phyloP scores from a whole-genome alignment of 1,139 yeast species.

The Casaregolazyma suthepensis region DNA sequence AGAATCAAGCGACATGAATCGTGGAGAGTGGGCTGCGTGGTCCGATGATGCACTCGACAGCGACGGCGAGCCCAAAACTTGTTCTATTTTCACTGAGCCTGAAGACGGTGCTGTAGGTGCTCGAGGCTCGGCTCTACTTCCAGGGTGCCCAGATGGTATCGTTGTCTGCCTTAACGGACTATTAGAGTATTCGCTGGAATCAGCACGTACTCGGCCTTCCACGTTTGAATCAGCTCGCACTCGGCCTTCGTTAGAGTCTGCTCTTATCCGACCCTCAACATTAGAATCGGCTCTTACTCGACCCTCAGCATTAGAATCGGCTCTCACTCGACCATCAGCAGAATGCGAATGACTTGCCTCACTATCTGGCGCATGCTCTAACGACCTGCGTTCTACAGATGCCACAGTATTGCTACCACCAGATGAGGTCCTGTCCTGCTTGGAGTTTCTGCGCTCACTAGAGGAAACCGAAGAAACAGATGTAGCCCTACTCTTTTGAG shows the following conservation, averaged over 20 bases:
- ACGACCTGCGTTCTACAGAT: slow-evolving; percentile 5
- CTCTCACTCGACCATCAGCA: background rate
- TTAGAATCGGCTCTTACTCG: background rate
- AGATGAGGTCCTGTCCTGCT: background rate
- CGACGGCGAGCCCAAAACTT: slow-evolving; percentile 19
- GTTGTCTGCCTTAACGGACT: background rate
- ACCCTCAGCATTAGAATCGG: background rate
- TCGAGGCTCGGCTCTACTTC: background rate
- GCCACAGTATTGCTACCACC: background rate
- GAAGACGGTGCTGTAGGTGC: background rate
- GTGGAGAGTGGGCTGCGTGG: slow-evolving; percentile 8
- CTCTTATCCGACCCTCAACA: no score
- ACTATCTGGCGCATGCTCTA: slow-evolving; percentile 12
- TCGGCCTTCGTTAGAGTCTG: slow-evolving; percentile 1
- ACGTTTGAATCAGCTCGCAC: slow-evolving; percentile 6
- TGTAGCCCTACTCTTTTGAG: slow-evolving; percentile 19
- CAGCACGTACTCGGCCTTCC: background rate
- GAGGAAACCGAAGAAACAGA: slow-evolving; percentile 10
- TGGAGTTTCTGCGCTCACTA: background rate
- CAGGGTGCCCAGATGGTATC: background rate
- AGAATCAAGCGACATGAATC: slow-evolving; percentile 10
- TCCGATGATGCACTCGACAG: slow-evolving; percentile 7
- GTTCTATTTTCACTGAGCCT: slow-evolving; percentile 20
- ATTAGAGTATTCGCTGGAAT: background rate
- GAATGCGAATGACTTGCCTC: background rate